Evolutionary conservation across 805 yeast species (phyloP).

Genomic region (Grigorovia transvaalensis): DNA sequence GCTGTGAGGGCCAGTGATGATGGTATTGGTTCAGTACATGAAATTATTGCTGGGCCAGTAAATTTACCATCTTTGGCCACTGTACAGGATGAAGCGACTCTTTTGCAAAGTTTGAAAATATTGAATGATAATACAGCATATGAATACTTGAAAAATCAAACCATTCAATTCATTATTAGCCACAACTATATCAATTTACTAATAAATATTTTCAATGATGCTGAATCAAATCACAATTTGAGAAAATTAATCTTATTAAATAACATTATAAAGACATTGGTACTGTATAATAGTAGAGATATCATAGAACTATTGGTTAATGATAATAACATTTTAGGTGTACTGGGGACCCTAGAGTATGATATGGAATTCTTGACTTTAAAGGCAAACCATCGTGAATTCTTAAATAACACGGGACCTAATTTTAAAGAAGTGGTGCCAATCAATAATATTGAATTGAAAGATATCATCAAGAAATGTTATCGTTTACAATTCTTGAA

Average conservation of each 20-base stretch:
- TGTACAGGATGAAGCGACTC: constrained; percentile 32
- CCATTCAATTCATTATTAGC: constrained; percentile 47
- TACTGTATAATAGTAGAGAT: constrained; percentile 60
- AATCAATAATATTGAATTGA: constrained; percentile 38
- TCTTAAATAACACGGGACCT: constrained; percentile 39
- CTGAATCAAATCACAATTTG: constrained; percentile 46
- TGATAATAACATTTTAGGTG: constrained; percentile 43
- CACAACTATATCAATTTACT: constrained; percentile 44
- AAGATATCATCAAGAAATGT: constrained; percentile 56
- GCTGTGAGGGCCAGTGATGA: constrained; percentile 45
- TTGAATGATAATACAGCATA: constrained; percentile 54
- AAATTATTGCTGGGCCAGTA: constrained; percentile 72
- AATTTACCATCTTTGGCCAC: constrained; percentile 52
- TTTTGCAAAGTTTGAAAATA: constrained; percentile 44
- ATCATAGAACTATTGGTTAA: constrained; percentile 48
- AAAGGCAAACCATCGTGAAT: constrained; percentile 73
- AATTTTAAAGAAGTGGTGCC: constrained; percentile 64
- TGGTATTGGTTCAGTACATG: constrained; percentile 49
- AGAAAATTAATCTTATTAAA: constrained; percentile 55
- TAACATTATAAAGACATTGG: constrained; percentile 59
- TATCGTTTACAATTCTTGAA: constrained; percentile 70
- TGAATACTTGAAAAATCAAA: constrained; percentile 46
- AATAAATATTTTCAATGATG: constrained; percentile 40
- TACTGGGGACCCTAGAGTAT: constrained; percentile 77
- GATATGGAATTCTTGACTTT: constrained; percentile 77